Evolutionary conservation across 2,329 filamentous ascomycete genomes (phyloP).

Genomic region (Cladosporium sp.): DNA sequence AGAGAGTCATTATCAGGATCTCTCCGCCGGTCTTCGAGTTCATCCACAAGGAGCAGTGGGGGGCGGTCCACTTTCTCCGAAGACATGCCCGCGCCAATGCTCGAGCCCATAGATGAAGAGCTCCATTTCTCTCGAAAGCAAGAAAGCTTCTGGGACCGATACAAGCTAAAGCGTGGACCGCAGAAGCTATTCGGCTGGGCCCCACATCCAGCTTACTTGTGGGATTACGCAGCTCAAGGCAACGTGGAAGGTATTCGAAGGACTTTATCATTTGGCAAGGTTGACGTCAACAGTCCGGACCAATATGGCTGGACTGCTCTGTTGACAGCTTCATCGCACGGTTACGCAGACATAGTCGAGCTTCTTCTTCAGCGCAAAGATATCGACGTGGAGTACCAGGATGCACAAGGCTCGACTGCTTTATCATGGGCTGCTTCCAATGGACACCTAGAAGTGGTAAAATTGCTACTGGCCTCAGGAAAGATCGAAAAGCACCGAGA

Average conservation of each 20-base stretch:
- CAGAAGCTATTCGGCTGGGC: neutral
- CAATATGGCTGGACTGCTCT: neutral
- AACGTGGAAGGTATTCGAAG: neutral
- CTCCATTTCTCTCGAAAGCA: neutral
- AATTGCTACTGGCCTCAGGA: neutral
- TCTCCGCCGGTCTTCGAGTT: neutral
- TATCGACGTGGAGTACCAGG: neutral
- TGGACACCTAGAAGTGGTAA: neutral
- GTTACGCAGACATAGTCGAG: neutral
- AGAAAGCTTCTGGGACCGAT: neutral
- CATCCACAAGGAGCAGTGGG: neutral
- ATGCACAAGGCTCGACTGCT: neutral
- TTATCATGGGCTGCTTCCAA: neutral
- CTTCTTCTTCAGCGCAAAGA: neutral
- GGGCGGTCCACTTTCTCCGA: neutral
- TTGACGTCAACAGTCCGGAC: neutral
- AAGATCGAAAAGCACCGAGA: neutral
- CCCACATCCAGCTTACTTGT: neutral
- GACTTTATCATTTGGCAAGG: neutral
- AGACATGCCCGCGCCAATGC: neutral
- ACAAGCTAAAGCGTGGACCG: neutral
- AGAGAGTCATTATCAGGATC: neutral
- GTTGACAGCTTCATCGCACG: neutral
- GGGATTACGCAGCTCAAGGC: neutral
- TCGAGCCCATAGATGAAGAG: neutral